Conservation (phyloP, 73 alveolate species). For the Paraurostyla sp. region DNA sequence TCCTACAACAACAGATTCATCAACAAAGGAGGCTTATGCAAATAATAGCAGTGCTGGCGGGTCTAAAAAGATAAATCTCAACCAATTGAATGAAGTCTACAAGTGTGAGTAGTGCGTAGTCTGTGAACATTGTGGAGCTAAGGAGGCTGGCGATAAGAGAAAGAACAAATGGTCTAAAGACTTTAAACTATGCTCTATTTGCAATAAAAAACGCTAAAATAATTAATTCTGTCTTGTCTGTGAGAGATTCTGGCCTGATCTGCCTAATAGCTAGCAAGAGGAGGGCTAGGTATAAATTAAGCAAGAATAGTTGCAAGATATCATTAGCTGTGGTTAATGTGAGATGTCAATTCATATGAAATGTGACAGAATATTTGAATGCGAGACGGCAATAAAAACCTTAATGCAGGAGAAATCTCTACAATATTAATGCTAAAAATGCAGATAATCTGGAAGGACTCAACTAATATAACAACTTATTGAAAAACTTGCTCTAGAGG, state of each 20-base stretch:
- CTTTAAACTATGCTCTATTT: conserved; percentile 77
- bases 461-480: conserved; percentile 69
- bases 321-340: conserved; percentile 85
- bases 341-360: conserved; percentile 85
- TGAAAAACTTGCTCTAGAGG: conserved; percentile 74
- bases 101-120: conserved; percentile 77
- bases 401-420: conserved; percentile 57
- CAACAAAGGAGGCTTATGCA: not conserved
- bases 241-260: conserved; percentile 86
- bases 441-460: conserved; percentile 74
- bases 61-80: not conserved
- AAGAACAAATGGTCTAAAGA: conserved; percentile 77
- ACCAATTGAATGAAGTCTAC: conserved; percentile 48
- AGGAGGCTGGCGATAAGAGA: conserved; percentile 71
- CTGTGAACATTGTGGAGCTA: conserved; percentile 75
- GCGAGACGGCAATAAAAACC: conserved; percentile 56
- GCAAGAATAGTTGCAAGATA: conserved; percentile 66
- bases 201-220: conserved; percentile 85
- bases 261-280: not conserved
- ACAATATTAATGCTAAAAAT: conserved; percentile 84
- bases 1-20: not conserved
- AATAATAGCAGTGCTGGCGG: not conserved
- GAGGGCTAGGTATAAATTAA: conserved; percentile 61
- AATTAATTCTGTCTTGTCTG: conserved; percentile 91
- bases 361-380: conserved; percentile 83